Evolutionary conservation across 768 basidiomycete species (phyloP).

Genomic region (Lactarius hatsudake): DNA sequence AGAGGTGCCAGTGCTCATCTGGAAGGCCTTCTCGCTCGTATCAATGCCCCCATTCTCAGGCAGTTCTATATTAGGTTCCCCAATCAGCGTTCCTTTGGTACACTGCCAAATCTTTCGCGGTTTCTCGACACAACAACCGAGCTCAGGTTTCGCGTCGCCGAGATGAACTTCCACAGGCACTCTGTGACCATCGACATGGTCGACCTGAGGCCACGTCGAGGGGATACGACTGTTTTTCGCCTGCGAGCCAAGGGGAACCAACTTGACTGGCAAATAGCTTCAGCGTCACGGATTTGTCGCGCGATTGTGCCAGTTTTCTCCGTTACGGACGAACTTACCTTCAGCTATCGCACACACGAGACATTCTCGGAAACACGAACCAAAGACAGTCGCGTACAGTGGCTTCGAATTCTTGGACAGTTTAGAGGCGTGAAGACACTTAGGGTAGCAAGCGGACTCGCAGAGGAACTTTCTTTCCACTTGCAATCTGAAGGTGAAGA

Average conservation of each 20-base stretch:
- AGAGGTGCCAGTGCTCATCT: background rate
- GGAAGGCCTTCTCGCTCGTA: background rate
- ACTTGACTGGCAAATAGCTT: background rate
- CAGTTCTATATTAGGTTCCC: background rate
- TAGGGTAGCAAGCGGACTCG: background rate
- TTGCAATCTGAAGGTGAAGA: background rate
- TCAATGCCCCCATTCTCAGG: slow-evolving; percentile 4
- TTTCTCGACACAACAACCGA: background rate
- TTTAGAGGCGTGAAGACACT: background rate
- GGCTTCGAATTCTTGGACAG: background rate
- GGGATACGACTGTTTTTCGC: background rate
- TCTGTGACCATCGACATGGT: background rate
- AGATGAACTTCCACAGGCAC: background rate
- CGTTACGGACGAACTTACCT: background rate
- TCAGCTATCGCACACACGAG: background rate
- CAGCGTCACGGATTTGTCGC: background rate
- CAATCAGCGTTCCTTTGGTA: background rate
- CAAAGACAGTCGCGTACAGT: background rate
- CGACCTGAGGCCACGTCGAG: background rate
- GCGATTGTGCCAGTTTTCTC: background rate
- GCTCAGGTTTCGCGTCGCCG: background rate
- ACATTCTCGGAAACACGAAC: background rate
- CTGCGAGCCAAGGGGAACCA: background rate
- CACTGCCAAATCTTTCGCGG: background rate
- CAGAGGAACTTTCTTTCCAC: background rate